Evolutionary conservation across 495 filamentous ascomycete species (phyloP), one percentile per base, ranked within the genome.

Genomic region (Hypoxylon lienhwacheense): DNA sequence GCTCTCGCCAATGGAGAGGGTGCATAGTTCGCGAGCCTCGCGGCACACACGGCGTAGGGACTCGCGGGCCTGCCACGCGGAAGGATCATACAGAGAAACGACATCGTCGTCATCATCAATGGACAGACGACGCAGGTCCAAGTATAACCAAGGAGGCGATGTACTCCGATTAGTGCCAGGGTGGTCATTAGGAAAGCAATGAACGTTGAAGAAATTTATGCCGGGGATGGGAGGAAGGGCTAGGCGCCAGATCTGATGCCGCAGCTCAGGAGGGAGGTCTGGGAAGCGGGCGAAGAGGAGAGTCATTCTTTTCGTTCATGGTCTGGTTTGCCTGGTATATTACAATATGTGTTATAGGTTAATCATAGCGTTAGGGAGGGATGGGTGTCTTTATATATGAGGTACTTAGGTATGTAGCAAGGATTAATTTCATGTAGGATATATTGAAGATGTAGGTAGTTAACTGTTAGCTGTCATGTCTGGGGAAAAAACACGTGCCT

Each of bases 171-270:
- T 63, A 22, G 48, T 37, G 3, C 33, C 46, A 0, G 0, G 11
- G 20, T 67, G 65, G 26, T 67, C 62, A 29, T 65, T 63, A 14
- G 65, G 65, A 41, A 63, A 52, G 37, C 34, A 48, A 34, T 67
- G 65, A 1, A 67, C 47, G 62, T 67, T 67, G 59, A 67, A 67
- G 45, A 67, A 65, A 46, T 67, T 67, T 29, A 67, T 55, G 22
- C 61, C 62, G 4, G 61, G 54, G 1, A 25, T 29, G 1, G 62
- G 62, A 0, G 62, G 62, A 0, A 63, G 26, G 7, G 62, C 65
- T 5, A 33, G 14, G 3, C 41, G 62, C 65, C 65, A 70, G 20
- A 73, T 69, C 8, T 66, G 54, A 17, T 62, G 63, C 2, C 70
- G 63, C 11, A 73, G 44, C 28, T 73, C 70, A 17, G 66, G 49